Base-by-base conservation (phyloP, 192 early-diverging fungal genomes). In the Podila epigama region DNA sequence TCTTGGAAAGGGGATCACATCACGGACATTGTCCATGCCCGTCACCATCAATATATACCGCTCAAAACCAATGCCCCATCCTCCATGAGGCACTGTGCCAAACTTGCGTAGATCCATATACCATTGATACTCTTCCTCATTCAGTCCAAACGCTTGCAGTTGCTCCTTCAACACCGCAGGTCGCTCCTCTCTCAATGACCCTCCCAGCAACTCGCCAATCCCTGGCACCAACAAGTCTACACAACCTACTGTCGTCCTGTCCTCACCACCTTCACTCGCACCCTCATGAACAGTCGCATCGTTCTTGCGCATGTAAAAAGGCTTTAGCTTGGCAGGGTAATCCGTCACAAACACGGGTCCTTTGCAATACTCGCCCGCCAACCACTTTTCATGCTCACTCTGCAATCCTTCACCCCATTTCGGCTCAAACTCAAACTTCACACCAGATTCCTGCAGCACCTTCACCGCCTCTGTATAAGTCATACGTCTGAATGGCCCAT, bases 41-140 rank as follows among this genome's bases (percentile, higher is more conserved):
- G 91, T 94, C 3, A 95, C 54, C 83, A 88, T 90, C 56, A 88
- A 78, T 29, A 97, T 68, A 50, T 89, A 92, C 20, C 95, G 79
- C 66, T 97, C 95, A 67, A 97, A 91, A 2, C 96, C 96, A 64
- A 97, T 85, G 6, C 96, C 96, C 84, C 88, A 97, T 18, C 96
- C 96, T 8, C 94, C 94, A 79, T 96, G 94, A 53, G 94, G 94
- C 0, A 86, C 88, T 1, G 85, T 82, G n/a, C 96, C 96, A 60
- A 81, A 97, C 63, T 88, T 87, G 70, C 94, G 86, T 64, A 97
- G 62, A 72, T 93, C 90, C 61, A 93, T 64, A 72, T 96, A 96
- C 93, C 94, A 97, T 62, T 91, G 87, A 73, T 92, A 90, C 13
- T 90, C 90, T 4, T 89, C 87, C 27, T 85, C 60, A 18, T 85